Conservation (phyloP, 306 rosid genomes). For the Cucumis cinereus region DNA sequence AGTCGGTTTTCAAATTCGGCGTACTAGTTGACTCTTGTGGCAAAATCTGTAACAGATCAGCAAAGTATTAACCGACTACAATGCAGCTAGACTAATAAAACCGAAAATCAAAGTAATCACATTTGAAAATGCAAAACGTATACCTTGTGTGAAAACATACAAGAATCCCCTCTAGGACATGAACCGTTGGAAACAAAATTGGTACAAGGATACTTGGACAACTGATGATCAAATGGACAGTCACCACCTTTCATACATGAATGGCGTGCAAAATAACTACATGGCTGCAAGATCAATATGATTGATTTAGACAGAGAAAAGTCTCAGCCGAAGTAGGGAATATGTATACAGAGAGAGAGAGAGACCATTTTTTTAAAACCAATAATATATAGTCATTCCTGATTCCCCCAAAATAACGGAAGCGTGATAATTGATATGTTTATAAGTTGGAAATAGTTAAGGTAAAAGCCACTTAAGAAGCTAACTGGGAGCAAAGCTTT, state of each 20-base stretch:
- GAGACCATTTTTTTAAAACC: background rate
- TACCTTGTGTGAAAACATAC: constrained; percentile 88
- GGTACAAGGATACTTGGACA: constrained; percentile 71
- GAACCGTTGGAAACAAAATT: constrained; percentile 44
- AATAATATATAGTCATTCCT: background rate
- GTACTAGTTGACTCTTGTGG: constrained; percentile 22
- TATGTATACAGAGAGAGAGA: background rate
- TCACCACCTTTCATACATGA: constrained; percentile 90
- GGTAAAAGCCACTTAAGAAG: background rate
- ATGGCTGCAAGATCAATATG: constrained; percentile 50
- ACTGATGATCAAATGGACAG: constrained; percentile 80
- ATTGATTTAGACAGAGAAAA: background rate
- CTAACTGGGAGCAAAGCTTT: background rate
- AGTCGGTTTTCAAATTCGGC: constrained; percentile 26
- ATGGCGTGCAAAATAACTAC: constrained; percentile 48
- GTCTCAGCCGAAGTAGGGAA: background rate
- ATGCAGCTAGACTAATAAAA: background rate
- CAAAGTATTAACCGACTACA: background rate
- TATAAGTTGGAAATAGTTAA: background rate
- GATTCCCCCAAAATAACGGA: background rate
- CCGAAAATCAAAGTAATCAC: background rate
- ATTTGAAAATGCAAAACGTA: constrained; percentile 6
- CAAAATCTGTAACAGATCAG: constrained; percentile 28
- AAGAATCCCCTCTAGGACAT: constrained; percentile 56
- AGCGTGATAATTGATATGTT: background rate